Evolutionary conservation across 2,329 filamentous ascomycete species (phyloP), one percentile per base, ranked within the genome.

Genomic region (Pseudogymnoascus sp.): DNA sequence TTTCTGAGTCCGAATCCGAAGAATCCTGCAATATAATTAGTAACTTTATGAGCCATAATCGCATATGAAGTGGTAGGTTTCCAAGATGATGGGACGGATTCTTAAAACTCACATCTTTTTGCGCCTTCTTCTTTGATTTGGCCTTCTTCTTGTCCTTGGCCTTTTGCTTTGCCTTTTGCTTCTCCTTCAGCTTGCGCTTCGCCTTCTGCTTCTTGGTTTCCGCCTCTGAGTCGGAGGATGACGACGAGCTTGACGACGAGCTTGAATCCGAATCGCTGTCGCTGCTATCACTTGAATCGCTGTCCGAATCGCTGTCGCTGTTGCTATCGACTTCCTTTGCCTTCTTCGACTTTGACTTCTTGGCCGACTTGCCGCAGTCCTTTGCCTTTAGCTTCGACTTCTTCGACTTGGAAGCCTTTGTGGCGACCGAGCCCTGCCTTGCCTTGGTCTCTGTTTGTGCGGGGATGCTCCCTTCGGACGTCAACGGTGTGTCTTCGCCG

Each of bases 51-150:
- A 19, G 4, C 6, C 5, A 44, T 21, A 21, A 14, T 21, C 47
- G 47, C 50, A 6, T 10, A 38, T 59, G 47, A 8, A 59, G 59
- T 6, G 64, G n/a, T n/a, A 59, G 62, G 61, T 24, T 35, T 71
- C 66, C 11, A 40, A 2, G 19, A 53, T 59, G 47, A 65, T 42
- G 63, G 63, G 63, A 38, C 42, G 13, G 3, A 24, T 53, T 50
- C 6, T 40, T 38, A 33, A 1, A 50, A 33, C 29, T 66, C 68
- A 26, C 73, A 73, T 65, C 67, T 70, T 75, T 72, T 61, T 70
- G 73, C 6, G 74, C 67, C 64, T 74, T 76, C 47, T 72, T 70
- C 70, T 76, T 79, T 44, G 73, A 75, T 70, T 77, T 78, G 3
- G 70, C 66, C 66, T 77, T 79, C 61, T 69, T 68, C 67, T 73